Base-by-base conservation (phyloP, 768 basidiomycete species). In the Boletus barrowsii region DNA sequence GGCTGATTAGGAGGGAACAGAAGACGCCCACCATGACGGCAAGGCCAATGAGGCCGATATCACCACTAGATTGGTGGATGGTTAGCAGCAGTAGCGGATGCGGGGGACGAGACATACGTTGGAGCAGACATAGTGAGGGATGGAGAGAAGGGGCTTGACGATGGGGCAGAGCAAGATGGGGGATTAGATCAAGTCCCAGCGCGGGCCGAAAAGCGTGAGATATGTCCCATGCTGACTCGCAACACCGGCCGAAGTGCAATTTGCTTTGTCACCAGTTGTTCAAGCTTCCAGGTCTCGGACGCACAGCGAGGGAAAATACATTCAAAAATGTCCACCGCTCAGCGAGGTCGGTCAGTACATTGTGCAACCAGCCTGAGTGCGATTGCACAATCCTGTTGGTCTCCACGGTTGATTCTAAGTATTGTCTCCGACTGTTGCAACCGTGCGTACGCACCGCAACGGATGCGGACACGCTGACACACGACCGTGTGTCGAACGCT, bases 31-130 rank as follows among this genome's bases (percentile, higher is more conserved):
- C 94, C 94, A 98, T 98, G 79, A 98, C 94, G 80, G 94, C 94
- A 69, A 98, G 80, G 79, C 94, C 94, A 78, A 97, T 97, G 73
- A 97, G 90, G 73, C 94, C 94, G 75, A 97, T 94, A 76, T 98
- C 95, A 76, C 92, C 93, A 69, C 93, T 96, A 68, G 41, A 42
- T 37, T 13, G 30, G 29, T 29, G 54, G 53, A 53, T 56, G 59
- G 62, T 70, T 10, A 69, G 62, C n/a, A 49, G 4, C 10, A 36
- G 60, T 1, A 14, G 44, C 42, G 3, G 4, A 26, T 9, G 45
- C 8, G 55, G 42, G n/a, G 13, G 35, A 24, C 3, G 68, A 68
- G 57, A 82, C 84, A 60, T 73, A 83, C 82, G 68, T 74, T 64
- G 80, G 72, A 63, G 69, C 64, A 68, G 79, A 71, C 75, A 77